phyloP scores from a whole-genome alignment of 2,329 filamentous ascomycete species.

The Botrytis elliptica region DNA sequence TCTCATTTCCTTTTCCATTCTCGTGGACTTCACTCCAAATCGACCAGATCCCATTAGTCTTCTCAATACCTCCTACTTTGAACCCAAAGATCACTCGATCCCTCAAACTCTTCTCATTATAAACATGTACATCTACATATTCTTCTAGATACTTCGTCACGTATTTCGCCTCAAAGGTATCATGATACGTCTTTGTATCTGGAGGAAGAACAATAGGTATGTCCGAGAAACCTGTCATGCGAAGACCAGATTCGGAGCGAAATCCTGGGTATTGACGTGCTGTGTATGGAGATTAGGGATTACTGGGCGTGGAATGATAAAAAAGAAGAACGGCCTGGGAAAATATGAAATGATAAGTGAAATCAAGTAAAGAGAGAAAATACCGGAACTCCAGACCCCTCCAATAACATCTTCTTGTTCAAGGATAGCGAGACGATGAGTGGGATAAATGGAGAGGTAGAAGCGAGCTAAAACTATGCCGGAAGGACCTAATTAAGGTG shows the following conservation, averaged over 20 bases:
- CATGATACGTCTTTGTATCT: conserved; percentile 31
- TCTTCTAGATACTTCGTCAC: conserved; percentile 36
- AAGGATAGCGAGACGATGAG: neutral
- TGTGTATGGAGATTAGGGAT: conserved; percentile 15
- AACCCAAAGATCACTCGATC: conserved; percentile 33
- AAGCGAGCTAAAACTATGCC: neutral
- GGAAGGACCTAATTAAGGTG: neutral
- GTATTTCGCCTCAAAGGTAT: conserved; percentile 35
- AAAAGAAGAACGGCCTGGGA: too few species aligned
- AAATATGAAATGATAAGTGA: too few species aligned
- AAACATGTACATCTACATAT: conserved; percentile 28
- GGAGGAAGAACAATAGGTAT: conserved; percentile 34
- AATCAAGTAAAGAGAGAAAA: too few species aligned
- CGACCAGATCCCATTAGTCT: conserved; percentile 29
- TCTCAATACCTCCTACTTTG: conserved; percentile 30
- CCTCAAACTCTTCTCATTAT: conserved; percentile 28
- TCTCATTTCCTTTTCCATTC: neutral
- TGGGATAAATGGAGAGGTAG: neutral
- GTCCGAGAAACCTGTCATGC: conserved; percentile 38
- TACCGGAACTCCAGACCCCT: neutral
- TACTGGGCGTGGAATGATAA: too few species aligned
- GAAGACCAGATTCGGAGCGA: conserved; percentile 37
- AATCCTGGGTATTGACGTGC: conserved; percentile 35
- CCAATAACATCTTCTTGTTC: conserved; percentile 4
- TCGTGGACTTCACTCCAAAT: conserved; percentile 5